Evolutionary conservation across 257 asterid species (phyloP).

Genomic region (Fraxinus quadrangulata): DNA sequence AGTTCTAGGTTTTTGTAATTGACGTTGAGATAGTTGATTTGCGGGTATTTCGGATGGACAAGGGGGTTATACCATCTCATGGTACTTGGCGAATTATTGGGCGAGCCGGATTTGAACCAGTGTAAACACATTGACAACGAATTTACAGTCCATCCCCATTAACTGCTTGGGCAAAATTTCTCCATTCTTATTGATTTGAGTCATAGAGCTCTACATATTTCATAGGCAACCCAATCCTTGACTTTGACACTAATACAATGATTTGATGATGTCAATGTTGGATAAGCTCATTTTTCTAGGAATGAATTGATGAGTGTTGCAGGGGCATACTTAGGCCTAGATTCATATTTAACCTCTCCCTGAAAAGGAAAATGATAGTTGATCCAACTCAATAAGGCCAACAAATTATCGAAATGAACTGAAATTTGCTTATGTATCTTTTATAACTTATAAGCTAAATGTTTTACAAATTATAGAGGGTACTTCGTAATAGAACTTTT

Average conservation of each 20-base stretch:
- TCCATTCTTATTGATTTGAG: too few relatives aligned
- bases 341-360: constrained; percentile 1
- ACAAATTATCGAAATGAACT: neutral
- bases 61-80: too few relatives aligned
- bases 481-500: neutral
- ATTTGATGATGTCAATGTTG: neutral
- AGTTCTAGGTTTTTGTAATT: neutral
- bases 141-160: too few relatives aligned
- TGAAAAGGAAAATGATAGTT: neutral
- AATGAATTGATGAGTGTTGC: neutral
- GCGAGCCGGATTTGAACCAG: too few relatives aligned
- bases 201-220: too few relatives aligned
- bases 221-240: too few relatives aligned
- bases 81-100: too few relatives aligned
- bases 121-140: too few relatives aligned
- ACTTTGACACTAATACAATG: neutral
- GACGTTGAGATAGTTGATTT: neutral
- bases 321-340: neutral
- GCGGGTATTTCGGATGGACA: neutral
- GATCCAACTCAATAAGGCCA: neutral
- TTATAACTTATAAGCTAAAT: neutral
- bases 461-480: neutral
- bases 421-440: neutral
- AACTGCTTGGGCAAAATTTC: too few relatives aligned
- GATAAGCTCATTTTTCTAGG: neutral